Evolutionary conservation across 768 basidiomycete species (phyloP).

Genomic region (Dentipellis fragilis): DNA sequence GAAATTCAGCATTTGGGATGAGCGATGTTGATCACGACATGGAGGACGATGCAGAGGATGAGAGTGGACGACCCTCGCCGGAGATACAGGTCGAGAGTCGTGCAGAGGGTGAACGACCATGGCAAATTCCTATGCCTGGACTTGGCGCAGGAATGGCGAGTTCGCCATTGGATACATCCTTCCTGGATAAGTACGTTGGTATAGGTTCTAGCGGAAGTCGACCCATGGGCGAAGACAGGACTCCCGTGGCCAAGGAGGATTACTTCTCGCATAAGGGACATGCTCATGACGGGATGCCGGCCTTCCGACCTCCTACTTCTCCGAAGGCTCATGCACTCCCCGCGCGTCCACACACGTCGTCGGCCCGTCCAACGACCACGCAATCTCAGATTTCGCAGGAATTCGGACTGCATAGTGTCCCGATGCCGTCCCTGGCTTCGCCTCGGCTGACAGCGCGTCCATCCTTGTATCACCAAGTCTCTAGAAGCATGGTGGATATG

Average conservation of each 20-base stretch:
- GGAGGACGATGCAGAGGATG: neutral
- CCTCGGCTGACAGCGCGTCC: conserved; percentile 6
- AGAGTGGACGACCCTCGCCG: neutral
- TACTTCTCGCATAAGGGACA: conserved; percentile 21
- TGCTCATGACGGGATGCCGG: neutral
- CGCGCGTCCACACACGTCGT: neutral
- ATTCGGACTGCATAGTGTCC: neutral
- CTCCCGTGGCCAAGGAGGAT: conserved; percentile 11
- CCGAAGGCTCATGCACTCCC: neutral
- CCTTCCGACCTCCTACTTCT: neutral
- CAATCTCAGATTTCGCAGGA: neutral
- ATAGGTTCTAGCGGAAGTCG: conserved; percentile 1
- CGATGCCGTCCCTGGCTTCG: neutral
- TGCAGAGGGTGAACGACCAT: neutral
- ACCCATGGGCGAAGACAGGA: conserved; percentile 6
- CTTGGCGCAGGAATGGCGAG: neutral
- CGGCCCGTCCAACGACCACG: conserved; percentile 7
- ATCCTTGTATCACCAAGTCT: conserved; percentile 10
- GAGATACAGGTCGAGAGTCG: neutral
- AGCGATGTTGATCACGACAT: conserved; percentile 10
- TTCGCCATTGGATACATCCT: conserved; percentile 13
- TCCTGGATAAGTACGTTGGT: conserved; percentile 4
- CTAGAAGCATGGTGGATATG: conserved; percentile 12
- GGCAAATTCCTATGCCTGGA: neutral
- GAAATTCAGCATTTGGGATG: neutral